phyloP scores from a whole-genome alignment of 768 basidiomycete genomes.

The Cytidiella melzeri region DNA sequence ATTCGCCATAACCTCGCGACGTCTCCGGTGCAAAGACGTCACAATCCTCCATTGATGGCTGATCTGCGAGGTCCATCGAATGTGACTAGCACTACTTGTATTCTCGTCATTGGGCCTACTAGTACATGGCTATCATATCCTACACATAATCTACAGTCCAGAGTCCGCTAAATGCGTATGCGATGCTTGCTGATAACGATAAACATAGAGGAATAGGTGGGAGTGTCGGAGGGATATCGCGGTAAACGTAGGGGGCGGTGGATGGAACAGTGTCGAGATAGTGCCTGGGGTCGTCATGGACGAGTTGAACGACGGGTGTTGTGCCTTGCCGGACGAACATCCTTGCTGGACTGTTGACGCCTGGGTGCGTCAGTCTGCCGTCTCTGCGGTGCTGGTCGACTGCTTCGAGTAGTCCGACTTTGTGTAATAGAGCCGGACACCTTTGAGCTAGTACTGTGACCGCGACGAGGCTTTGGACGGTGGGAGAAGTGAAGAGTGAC shows the following conservation, averaged over 20 bases:
- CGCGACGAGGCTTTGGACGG: constrained; percentile 18
- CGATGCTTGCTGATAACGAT: too few species aligned
- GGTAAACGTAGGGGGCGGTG: background rate
- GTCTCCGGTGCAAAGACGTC: background rate
- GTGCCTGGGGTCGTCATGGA: background rate
- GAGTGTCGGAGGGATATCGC: background rate
- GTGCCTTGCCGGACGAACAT: background rate
- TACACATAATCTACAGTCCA: background rate
- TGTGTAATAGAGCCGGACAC: constrained; percentile 15
- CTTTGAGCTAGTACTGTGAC: constrained; percentile 12
- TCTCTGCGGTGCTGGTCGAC: constrained; percentile 1
- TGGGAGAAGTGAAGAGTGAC: constrained; percentile 20
- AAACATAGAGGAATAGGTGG: background rate
- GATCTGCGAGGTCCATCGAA: background rate
- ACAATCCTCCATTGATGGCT: background rate
- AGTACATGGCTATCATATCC: background rate
- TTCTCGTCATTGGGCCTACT: background rate
- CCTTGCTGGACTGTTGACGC: background rate
- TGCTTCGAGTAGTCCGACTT: constrained; percentile 2
- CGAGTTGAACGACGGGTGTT: background rate
- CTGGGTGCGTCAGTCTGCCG: background rate
- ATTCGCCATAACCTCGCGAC: background rate
- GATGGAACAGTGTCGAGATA: background rate
- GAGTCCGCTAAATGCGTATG: too few species aligned
- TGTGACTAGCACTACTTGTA: background rate